Base-by-base conservation (phyloP, 257 asterid species). In the Hygrophila difformis region DNA sequence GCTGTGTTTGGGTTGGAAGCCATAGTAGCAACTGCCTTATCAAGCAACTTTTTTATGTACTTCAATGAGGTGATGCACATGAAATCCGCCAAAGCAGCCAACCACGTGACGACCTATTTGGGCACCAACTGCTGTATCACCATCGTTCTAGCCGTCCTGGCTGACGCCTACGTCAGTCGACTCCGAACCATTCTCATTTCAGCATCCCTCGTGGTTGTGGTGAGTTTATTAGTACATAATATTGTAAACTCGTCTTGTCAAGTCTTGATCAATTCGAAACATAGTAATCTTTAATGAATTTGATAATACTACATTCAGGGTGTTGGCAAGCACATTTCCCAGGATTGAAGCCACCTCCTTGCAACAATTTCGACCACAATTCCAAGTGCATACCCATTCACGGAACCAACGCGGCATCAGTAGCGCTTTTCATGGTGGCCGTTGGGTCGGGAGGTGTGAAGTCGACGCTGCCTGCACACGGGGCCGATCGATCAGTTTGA, bases 131-230 rank as follows among this genome's bases (percentile, higher is more conserved):
- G 78, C 68, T 61, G 78, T 18, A 49, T 82, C 8, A 70, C 89
- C 63, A 70, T 82, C 50, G 20, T 73, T 1, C 47, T 66, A 0
- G 89, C 89, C 13, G 38, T 68, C 67, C 48, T 82, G 28, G 94
- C 94, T 5, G 89, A 82, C 41, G 62, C 89, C 35, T 78, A 70
- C 24, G 50, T 69, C 35, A 89, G 94, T 47, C 36, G 89, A 62
- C 78, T 66, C 56, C 66, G 46, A 49, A 59, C 83, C 2, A 59
- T 70, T 36, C 73, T 82, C 15, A 2, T 71, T 0, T 55, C 69
- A 21, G 55, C 76, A 23, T 47, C 61, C 18, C 55, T 73, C 34
- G 89, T 75, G 69, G 68, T 73, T 57, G 44, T 75, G 59, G 89
- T 78, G 55, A 49, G 66, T 43, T 16, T 12, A 12, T 13, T 11